A percentile compares a stretch with the other conserved stretches of the same genome.
Conservation (phyloP, 768 basidiomycete genomes). For the Rhizopogon rudus region DNA sequence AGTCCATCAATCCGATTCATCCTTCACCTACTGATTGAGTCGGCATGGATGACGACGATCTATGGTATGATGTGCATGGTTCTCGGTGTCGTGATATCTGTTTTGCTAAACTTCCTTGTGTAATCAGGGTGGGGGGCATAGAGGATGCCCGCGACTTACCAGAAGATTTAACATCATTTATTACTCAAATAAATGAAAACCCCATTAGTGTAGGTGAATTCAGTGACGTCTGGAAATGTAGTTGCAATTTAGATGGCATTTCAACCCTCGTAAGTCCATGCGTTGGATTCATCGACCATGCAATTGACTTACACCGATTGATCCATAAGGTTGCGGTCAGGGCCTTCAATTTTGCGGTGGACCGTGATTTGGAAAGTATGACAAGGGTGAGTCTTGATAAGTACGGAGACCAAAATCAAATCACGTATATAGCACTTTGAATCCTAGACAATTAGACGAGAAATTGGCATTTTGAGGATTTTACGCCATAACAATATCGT, state of each 20-base stretch:
- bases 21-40: too few relatives aligned
- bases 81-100: not conserved
- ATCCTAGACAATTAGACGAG: not conserved
- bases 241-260: not conserved
- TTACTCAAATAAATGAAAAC: too few relatives aligned
- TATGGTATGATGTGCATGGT: not conserved
- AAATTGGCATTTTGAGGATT: too few relatives aligned
- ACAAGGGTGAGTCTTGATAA: too few relatives aligned
- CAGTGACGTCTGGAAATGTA: not conserved
- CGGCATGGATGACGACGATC: not conserved
- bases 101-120: not conserved
- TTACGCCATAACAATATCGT: too few relatives aligned
- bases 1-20: too few relatives aligned
- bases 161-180: not conserved
- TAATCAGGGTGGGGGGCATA: not conserved
- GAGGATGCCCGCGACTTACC: not conserved
- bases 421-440: not conserved
- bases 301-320: too few relatives aligned
- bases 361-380: not conserved
- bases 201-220: too few relatives aligned
- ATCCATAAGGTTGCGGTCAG: not conserved
- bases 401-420: too few relatives aligned
- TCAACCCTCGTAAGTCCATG: not conserved
- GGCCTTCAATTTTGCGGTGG: not conserved
- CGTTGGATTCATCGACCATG: too few relatives aligned